Conservation (phyloP, 768 basidiomycete genomes). For the Megacollybia marginata region DNA sequence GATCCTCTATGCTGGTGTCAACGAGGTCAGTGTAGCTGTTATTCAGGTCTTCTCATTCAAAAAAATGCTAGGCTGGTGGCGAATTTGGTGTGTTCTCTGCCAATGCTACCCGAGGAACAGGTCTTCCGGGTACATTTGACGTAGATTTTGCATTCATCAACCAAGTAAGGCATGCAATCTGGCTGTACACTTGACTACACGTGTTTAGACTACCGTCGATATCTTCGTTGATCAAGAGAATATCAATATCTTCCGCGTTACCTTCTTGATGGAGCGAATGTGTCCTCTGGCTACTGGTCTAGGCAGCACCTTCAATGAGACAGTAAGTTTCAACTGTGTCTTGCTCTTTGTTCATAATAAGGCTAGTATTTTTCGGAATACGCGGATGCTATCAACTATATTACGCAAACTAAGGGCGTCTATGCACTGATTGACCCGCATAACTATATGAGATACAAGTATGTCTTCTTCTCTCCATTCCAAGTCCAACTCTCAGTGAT, state of each 20-base stretch:
- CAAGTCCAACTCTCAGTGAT: conserved; percentile 20
- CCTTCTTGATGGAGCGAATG: conserved; percentile 43
- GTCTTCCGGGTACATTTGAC: conserved; percentile 36
- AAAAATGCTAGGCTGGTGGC: conserved; percentile 30
- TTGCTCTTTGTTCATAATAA: too few species aligned
- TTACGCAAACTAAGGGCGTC: conserved; percentile 31
- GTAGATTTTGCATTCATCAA: conserved; percentile 40
- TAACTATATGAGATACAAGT: conserved; percentile 46
- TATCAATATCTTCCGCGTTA: conserved; percentile 43
- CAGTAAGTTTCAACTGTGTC: conserved; percentile 15
- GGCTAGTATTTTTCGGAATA: conserved; percentile 34
- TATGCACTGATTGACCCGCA: conserved; percentile 39
- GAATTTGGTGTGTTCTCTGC: conserved; percentile 36
- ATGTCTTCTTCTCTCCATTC: conserved; percentile 1
- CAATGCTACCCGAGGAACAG: conserved; percentile 16
- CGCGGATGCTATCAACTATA: conserved; percentile 35
- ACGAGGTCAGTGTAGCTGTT: conserved; percentile 24
- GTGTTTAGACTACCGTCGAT: conserved; percentile 30
- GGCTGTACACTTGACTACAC: not conserved
- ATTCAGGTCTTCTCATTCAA: not conserved
- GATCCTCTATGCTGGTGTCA: conserved; percentile 38
- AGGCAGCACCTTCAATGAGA: conserved; percentile 37
- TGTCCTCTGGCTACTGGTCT: conserved; percentile 30
- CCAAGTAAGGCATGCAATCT: conserved; percentile 20
- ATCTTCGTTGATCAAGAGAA: conserved; percentile 41